Evolutionary conservation across 768 basidiomycete genomes (phyloP).

Genomic region (Termitomyces sp.): DNA sequence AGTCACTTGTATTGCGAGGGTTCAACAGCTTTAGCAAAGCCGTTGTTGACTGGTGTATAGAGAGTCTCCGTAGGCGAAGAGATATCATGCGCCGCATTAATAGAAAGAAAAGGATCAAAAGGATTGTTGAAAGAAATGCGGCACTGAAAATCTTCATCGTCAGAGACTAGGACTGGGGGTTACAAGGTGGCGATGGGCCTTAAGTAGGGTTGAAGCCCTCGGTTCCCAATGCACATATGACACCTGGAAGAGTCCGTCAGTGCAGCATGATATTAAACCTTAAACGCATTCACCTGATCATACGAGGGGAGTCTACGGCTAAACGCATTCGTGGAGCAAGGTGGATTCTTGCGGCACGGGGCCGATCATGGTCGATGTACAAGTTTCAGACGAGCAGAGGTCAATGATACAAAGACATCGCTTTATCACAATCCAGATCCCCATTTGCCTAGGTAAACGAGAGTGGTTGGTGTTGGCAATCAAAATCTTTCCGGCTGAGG

Average conservation of each 20-base stretch:
- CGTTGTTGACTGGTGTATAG: not conserved
- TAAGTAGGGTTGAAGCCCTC: not conserved
- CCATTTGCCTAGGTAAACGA: not conserved
- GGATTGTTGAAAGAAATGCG: not conserved
- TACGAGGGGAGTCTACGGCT: not conserved
- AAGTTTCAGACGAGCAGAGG: not conserved
- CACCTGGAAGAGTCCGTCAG: not conserved
- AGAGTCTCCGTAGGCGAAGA: not conserved
- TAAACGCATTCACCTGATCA: not conserved
- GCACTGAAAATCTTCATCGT: not conserved
- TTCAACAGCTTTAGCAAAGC: slow-evolving; percentile 3
- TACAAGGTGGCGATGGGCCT: not conserved
- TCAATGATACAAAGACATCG: too few relatives aligned
- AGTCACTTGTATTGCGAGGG: slow-evolving; percentile 7
- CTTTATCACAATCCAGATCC: not conserved
- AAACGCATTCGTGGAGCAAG: not conserved
- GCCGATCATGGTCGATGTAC: not conserved
- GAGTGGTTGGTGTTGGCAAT: not conserved
- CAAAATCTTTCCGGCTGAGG: not conserved
- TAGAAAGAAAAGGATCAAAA: not conserved
- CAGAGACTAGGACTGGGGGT: not conserved
- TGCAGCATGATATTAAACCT: not conserved
- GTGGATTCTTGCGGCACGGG: not conserved
- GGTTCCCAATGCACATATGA: not conserved
- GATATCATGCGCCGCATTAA: not conserved